Evolutionary conservation across 139 green algal genomes (phyloP), one percentile per base, ranked within the genome.

Genomic region (Tetraselmis striata): DNA sequence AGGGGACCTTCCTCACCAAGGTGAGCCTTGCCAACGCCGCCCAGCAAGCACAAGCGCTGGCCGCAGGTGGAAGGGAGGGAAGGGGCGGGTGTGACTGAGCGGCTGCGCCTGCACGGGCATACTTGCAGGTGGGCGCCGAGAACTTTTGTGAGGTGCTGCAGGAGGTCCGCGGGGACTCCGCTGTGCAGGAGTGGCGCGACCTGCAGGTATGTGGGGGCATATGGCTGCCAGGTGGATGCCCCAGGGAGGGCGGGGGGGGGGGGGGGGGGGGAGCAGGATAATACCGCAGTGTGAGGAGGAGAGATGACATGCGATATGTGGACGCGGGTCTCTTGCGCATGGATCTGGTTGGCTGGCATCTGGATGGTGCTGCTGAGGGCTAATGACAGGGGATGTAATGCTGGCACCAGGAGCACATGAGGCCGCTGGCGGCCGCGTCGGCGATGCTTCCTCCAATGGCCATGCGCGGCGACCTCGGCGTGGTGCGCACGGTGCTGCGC

Each of bases 361-460:
- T n/a, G n/a, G n/a, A n/a, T n/a, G n/a, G n/a, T n/a, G n/a, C n/a
- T n/a, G n/a, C n/a, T n/a, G n/a, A n/a, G n/a, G n/a, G n/a, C n/a
- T n/a, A n/a, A n/a, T n/a, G n/a, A n/a, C n/a, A n/a, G n/a, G n/a
- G n/a, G n/a, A n/a, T n/a, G n/a, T n/a, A n/a, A n/a, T n/a, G n/a
- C n/a, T n/a, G n/a, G n/a, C n/a, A n/a, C n/a, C 92, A 96, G 85
- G 84, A 90, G 74, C 77, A 87, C 76, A 97, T 99, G 93, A 75
- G 90, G 78, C 96, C 96, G 18, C 90, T 98, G 18, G 91, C 94
- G 1, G 84, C 80, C 2, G 93, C 95, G 0, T 89, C 93, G 1
- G 90, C 94, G 28, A 81, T 91, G 67, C 84, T 99, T 32, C 97
- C 97, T 1, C 92, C 95, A 0, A 87, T 91, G 2, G 96, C 97